Evolutionary conservation across 495 filamentous ascomycete species (phyloP).

Genomic region (Neurospora discreta): DNA sequence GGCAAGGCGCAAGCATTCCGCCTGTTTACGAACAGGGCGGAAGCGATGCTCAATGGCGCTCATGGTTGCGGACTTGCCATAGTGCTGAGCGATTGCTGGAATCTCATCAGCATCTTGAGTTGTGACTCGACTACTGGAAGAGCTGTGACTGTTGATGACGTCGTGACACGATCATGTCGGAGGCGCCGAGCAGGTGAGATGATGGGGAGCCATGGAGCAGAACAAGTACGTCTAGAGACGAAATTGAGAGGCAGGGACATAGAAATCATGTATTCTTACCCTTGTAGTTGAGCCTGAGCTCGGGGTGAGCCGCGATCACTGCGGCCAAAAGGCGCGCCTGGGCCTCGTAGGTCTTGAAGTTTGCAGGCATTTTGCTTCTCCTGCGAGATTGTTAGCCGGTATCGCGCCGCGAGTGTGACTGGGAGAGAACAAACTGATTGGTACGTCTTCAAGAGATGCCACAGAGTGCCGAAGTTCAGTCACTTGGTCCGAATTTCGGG

Average conservation of each 20-base stretch:
- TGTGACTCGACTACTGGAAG: slow-evolving; percentile 1
- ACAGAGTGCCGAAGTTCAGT: background rate
- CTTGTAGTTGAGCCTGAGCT: slow-evolving; percentile 35
- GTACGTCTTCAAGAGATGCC: background rate
- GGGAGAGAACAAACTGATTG: background rate
- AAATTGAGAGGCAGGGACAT: background rate
- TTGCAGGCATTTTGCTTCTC: slow-evolving; percentile 22
- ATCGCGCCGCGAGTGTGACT: background rate
- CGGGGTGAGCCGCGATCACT: slow-evolving; percentile 34
- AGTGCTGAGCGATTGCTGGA: slow-evolving; percentile 21
- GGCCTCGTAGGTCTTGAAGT: slow-evolving; percentile 39
- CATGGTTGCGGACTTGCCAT: slow-evolving; percentile 22
- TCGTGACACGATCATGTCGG: background rate
- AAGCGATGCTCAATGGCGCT: slow-evolving; percentile 35
- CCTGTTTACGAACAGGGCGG: slow-evolving; percentile 27
- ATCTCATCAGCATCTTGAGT: slow-evolving; percentile 2
- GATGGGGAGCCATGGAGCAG: background rate
- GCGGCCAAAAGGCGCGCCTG: slow-evolving; percentile 39
- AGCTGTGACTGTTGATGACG: background rate
- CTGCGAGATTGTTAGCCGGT: background rate
- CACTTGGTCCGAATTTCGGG: background rate
- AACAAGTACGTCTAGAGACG: slow-evolving; percentile 1
- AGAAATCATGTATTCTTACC: slow-evolving; percentile 26
- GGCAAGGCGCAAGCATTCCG: slow-evolving; percentile 31
- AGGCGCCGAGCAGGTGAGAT: background rate